Base-by-base conservation (phyloP, 352 stramenopile species). In the Pythium myriotylum region DNA sequence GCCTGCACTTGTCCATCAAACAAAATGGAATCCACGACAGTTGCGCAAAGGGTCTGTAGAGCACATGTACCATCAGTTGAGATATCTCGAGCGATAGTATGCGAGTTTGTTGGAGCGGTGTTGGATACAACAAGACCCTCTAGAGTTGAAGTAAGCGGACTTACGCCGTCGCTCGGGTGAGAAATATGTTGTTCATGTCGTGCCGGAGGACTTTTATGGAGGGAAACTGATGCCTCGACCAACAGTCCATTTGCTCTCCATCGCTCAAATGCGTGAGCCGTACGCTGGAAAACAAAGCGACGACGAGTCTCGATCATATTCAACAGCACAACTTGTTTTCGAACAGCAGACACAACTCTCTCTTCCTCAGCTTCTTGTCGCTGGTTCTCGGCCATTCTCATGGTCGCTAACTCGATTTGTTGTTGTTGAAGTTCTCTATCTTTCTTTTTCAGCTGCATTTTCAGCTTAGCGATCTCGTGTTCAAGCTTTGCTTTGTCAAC, bases 401-500 rank as follows among this genome's bases (percentile, higher is more conserved):
- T n/a, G 4, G 14, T 19, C 1, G 29, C 13, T 13, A 60, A 14
- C 49, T 74, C 56, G 9, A 62, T 43, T 19, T 68, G 46, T 2
- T 72, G 59, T n/a, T 69, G 37, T 12, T 69, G 50, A 13, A 77
- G 62, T 26, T 76, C 63, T 43, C 50, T 62, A 16, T 81, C 73
- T 42, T 74, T 77, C 19, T 74, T 71, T 46, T 70, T 71, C 26
- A 83, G 24, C 14, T 62, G 41, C 24, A 67, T 22, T 46, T 79
- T 73, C 17, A 82, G 57, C 20, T 73, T 75, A 0, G 73, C 65
- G 23, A 81, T 65, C 23, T 83, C 55, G 24, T 61, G 68, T 33
- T 86, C 67, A 57, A 79, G 62, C 16, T 60, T 64, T 7, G 66
- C 39, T 35, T 81, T 81, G 22, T 81, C 75, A 22, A 68, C 62